A percentile compares a stretch with the other conserved stretches of the same genome.
Evolutionary conservation across 225 moss, liverwort and hornwort species (phyloP).

Genomic region (Polytrichum formosum): DNA sequence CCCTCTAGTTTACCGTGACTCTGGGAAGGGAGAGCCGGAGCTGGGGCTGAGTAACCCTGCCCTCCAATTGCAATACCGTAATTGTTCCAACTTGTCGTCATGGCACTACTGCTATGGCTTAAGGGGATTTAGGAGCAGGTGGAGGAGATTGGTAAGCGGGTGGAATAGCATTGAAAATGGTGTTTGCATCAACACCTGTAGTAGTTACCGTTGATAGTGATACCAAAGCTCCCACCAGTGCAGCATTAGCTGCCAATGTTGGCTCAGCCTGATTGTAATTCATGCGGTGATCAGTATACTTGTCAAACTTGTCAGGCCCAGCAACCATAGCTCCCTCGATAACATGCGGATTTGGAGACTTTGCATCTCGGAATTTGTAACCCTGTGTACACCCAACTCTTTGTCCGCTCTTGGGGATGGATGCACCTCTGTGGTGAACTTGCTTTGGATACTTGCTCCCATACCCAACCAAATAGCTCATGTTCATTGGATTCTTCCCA

Average conservation of each 20-base stretch:
- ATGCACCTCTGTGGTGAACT: constrained; percentile 89
- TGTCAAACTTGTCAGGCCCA: constrained; percentile 71
- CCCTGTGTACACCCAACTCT: constrained; percentile 63
- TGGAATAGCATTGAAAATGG: constrained; percentile 60
- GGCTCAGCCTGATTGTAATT: constrained; percentile 78
- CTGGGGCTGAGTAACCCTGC: too few relatives aligned
- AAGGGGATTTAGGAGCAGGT: constrained; percentile 39
- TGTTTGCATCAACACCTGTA: constrained; percentile 62
- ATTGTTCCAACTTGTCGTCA: too few relatives aligned
- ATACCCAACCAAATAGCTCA: constrained; percentile 88
- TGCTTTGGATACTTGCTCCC: constrained; percentile 74
- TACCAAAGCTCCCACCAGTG: constrained; percentile 64
- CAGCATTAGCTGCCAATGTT: constrained; percentile 78
- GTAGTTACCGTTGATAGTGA: constrained; percentile 59
- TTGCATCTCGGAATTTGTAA: constrained; percentile 37
- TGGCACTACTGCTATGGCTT: neutral
- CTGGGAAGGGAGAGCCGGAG: too few relatives aligned
- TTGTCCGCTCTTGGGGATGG: constrained; percentile 53
- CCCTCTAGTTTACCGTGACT: too few relatives aligned
- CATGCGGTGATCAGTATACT: constrained; percentile 44
- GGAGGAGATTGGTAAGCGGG: constrained; percentile 58
- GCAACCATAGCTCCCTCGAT: constrained; percentile 84
- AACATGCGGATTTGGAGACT: constrained; percentile 40
- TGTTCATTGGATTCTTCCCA: constrained; percentile 68
- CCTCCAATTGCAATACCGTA: too few relatives aligned